Percentiles rank a stretch among this genome's conserved stretches.
These are phyloP conservation scores for Annona cherimola DNA, from an alignment of 164 flowering plant species.

Conservation along the genomic window DNA sequence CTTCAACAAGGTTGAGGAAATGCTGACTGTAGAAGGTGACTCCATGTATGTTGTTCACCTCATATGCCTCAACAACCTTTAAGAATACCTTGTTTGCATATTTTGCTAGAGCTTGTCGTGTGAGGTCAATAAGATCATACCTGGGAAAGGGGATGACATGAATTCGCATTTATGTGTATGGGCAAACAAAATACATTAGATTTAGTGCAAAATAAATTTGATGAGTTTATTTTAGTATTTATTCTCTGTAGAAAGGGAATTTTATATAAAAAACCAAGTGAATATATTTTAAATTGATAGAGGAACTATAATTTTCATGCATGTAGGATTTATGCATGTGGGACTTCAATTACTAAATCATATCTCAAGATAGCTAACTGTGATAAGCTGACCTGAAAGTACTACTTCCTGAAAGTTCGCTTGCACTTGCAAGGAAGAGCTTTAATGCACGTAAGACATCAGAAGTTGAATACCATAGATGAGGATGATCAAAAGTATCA, in stretches of 20 bases:
- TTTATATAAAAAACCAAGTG: too few species aligned
- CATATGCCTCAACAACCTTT: constrained; percentile 43
- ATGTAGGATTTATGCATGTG: too few species aligned
- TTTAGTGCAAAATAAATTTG: too few species aligned
- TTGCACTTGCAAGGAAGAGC: constrained; percentile 53
- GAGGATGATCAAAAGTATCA: constrained; percentile 51
- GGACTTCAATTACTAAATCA: too few species aligned
- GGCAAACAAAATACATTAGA: neutral
- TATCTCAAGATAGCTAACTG: too few species aligned
- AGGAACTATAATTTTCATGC: too few species aligned
- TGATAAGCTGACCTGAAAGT: constrained; percentile 48
- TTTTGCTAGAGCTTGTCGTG: constrained; percentile 70
- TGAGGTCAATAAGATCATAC: constrained; percentile 69
- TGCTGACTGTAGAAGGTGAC: constrained; percentile 35
- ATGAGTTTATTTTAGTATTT: too few species aligned
- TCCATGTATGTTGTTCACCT: constrained; percentile 26
- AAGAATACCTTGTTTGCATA: constrained; percentile 66
- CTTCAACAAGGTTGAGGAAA: constrained; percentile 53
- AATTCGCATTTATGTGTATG: neutral
- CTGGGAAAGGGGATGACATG: constrained; percentile 19
- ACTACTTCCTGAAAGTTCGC: constrained; percentile 37
- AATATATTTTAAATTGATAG: too few species aligned
- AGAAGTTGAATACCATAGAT: constrained; percentile 65
- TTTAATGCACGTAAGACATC: constrained; percentile 59
- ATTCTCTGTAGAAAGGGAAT: too few species aligned